Conservation (phyloP, 2,329 filamentous ascomycete species). For the Fusarium illudens region DNA sequence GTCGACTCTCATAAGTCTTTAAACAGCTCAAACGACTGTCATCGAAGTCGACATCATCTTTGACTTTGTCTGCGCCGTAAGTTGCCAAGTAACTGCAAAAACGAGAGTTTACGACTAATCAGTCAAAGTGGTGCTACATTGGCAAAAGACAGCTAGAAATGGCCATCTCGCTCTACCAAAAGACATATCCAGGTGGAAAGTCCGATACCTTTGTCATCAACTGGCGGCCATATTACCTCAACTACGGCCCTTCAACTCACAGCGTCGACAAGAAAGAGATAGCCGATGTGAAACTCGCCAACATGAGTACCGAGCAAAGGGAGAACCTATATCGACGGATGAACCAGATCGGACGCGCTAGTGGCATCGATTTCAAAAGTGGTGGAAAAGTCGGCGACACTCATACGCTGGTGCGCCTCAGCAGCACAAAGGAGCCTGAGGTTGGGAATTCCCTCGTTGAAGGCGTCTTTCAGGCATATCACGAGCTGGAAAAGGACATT, state of each 20-base stretch:
- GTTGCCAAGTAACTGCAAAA: not conserved
- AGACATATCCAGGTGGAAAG: constrained; percentile 50
- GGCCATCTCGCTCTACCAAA: constrained; percentile 50
- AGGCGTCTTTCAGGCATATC: constrained; percentile 42
- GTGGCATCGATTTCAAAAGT: constrained; percentile 47
- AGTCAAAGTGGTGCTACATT: constrained; percentile 52
- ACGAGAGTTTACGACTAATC: not conserved
- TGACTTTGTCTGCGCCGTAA: constrained; percentile 46
- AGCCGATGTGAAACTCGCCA: constrained; percentile 33
- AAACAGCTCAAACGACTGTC: not conserved
- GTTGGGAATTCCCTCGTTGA: constrained; percentile 37
- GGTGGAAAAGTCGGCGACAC: constrained; percentile 48
- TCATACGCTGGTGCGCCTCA: constrained; percentile 46
- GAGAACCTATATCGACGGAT: constrained; percentile 40
- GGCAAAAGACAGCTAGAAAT: constrained; percentile 49
- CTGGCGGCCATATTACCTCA: constrained; percentile 52
- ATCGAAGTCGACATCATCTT: constrained; percentile 41
- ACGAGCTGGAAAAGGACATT: constrained; percentile 46
- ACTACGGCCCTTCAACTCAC: constrained; percentile 36
- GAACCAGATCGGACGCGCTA: constrained; percentile 41
- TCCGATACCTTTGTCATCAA: constrained; percentile 47
- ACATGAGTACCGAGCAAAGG: constrained; percentile 40
- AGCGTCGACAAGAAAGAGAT: constrained; percentile 39
- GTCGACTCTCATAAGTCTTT: not conserved
- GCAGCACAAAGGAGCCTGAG: constrained; percentile 13